These are phyloP conservation scores for Auricularia heimuer DNA, from an alignment of 768 basidiomycete genomes.

Conservation along the genomic window DNA sequence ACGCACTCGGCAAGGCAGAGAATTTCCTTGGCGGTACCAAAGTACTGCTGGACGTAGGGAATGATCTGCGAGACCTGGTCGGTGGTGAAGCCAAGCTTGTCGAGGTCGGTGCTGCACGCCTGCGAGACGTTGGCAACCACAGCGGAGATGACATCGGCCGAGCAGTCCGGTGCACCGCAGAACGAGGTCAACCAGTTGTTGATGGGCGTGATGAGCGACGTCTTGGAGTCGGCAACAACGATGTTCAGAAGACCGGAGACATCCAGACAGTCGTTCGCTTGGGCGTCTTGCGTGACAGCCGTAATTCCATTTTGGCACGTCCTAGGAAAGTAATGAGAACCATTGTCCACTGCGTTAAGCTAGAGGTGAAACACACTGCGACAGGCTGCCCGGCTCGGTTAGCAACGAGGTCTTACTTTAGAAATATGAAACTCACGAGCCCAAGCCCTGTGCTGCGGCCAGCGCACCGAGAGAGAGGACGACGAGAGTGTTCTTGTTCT, in stretches of 20 bases:
- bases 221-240: background rate
- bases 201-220: background rate
- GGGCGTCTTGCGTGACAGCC: background rate
- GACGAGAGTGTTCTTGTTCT: background rate
- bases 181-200: slow-evolving; percentile 1
- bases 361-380: background rate
- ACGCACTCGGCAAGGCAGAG: background rate
- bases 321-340: background rate
- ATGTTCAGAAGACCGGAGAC: background rate
- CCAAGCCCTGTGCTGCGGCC: background rate
- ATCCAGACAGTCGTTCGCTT: background rate
- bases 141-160: background rate
- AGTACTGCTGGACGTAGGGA: background rate
- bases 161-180: background rate
- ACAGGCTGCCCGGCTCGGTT: background rate
- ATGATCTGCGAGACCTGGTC: background rate
- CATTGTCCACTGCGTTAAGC: too few relatives aligned
- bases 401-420: background rate
- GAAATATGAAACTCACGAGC: background rate
- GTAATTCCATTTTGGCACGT: background rate
- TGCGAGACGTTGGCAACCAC: background rate
- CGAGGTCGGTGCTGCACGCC: background rate
- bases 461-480: background rate
- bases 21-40: background rate
- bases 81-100: background rate